Conservation (phyloP, 2,329 filamentous ascomycete species). For the Blumeriella jaapii region DNA sequence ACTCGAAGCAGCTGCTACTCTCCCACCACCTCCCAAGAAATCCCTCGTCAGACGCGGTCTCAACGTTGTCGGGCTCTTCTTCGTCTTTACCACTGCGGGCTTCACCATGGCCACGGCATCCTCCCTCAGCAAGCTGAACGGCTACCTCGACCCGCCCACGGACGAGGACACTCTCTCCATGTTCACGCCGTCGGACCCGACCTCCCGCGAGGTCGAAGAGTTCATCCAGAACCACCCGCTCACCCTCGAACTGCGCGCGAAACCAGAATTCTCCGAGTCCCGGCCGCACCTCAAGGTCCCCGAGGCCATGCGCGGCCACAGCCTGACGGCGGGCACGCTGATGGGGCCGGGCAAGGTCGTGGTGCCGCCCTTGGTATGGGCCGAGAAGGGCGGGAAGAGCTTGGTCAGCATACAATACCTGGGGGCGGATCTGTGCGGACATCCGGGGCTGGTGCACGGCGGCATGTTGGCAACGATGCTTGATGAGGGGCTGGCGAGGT, state of each 20-base stretch:
- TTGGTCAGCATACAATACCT: slow-evolving; percentile 66
- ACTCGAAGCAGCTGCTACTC: neutral
- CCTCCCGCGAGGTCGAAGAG: slow-evolving; percentile 50
- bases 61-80: slow-evolving; percentile 34
- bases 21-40: slow-evolving; percentile 20
- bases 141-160: slow-evolving; percentile 42
- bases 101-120: slow-evolving; percentile 46
- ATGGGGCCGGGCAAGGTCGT: slow-evolving; percentile 63
- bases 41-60: slow-evolving; percentile 35
- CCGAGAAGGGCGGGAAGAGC: slow-evolving; percentile 55
- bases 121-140: slow-evolving; percentile 36
- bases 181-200: slow-evolving; percentile 46
- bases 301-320: slow-evolving; percentile 53
- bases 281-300: slow-evolving; percentile 85
- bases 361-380: slow-evolving; percentile 72
- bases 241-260: slow-evolving; percentile 53
- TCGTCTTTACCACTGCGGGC: slow-evolving; percentile 39
- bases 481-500: slow-evolving; percentile 79
- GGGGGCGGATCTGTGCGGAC: slow-evolving; percentile 71
- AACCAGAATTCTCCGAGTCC: slow-evolving; percentile 59
- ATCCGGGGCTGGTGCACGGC: slow-evolving; percentile 84
- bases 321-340: slow-evolving; percentile 72
- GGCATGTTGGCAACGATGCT: slow-evolving; percentile 85
- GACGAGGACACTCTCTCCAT: slow-evolving; percentile 64
- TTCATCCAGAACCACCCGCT: slow-evolving; percentile 67